Percentiles rank a stretch among this genome's conserved stretches.
These are phyloP conservation scores for Phytophthora parvispora DNA, from an alignment of 352 stramenopile species.

Conservation along the genomic window DNA sequence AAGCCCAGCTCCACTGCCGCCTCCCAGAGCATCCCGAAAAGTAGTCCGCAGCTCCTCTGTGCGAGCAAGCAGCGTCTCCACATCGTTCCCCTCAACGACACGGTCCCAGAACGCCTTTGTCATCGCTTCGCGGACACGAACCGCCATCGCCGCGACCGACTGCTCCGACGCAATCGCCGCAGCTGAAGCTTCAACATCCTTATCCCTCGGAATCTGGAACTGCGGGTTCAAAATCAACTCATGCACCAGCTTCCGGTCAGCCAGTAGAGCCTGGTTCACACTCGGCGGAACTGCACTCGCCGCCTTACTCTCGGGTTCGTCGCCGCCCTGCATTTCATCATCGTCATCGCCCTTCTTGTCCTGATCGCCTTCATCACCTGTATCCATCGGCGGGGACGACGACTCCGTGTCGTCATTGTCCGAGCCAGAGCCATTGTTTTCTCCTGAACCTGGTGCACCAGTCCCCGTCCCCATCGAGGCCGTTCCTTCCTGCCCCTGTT, in stretches of 20 bases:
- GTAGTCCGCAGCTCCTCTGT: constrained; percentile 61
- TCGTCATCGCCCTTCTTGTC: constrained; percentile 37
- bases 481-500: neutral
- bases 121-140: constrained; percentile 63
- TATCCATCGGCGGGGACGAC: constrained; percentile 16
- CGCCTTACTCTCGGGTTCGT: constrained; percentile 7
- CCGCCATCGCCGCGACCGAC: constrained; percentile 37
- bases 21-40: constrained; percentile 49
- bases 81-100: constrained; percentile 55
- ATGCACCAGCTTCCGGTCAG: constrained; percentile 70
- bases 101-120: constrained; percentile 79
- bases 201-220: constrained; percentile 52
- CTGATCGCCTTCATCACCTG: constrained; percentile 15
- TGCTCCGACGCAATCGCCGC: constrained; percentile 22
- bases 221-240: constrained; percentile 80
- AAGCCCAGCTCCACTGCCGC: constrained; percentile 30
- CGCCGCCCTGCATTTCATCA: constrained; percentile 20
- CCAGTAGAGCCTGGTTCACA: constrained; percentile 59
- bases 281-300: constrained; percentile 11
- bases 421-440: constrained; percentile 6
- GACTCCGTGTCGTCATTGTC: constrained; percentile 13
- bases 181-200: constrained; percentile 31
- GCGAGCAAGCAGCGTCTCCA: constrained; percentile 49
- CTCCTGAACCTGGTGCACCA: neutral
- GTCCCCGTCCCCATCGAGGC: neutral